A percentile compares a stretch with the other conserved stretches of the same genome.
phyloP scores from a whole-genome alignment of 2,329 filamentous ascomycete genomes.

The Sarocladium oryzae region DNA sequence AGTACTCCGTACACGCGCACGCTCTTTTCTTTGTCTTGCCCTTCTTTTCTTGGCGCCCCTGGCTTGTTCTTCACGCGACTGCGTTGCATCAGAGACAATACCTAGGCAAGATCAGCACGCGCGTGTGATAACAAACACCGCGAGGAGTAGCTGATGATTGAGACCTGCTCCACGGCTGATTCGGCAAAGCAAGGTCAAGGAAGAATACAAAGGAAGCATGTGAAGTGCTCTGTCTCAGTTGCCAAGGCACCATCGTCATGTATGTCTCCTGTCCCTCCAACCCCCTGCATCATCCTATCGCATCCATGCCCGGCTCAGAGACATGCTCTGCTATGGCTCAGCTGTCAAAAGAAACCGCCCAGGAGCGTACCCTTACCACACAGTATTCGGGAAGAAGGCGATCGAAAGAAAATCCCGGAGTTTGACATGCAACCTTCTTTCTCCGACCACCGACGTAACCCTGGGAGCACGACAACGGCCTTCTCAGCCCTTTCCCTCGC shows the following conservation, averaged over 20 bases:
- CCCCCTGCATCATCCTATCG: neutral
- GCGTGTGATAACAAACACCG: too few relatives aligned
- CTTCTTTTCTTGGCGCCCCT: too few relatives aligned
- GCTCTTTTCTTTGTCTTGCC: too few relatives aligned
- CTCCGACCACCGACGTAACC: neutral
- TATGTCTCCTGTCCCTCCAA: neutral
- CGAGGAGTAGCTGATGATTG: too few relatives aligned
- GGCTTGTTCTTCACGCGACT: neutral
- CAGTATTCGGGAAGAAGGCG: too few relatives aligned
- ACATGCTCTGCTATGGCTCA: neutral
- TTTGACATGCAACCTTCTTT: neutral
- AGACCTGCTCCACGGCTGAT: too few relatives aligned
- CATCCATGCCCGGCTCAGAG: neutral
- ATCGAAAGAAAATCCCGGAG: neutral
- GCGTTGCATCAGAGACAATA: neutral
- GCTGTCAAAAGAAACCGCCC: slow-evolving; percentile 4
- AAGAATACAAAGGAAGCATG: neutral
- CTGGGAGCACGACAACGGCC: slow-evolving; percentile 1
- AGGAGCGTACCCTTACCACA: too few relatives aligned
- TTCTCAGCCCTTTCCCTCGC: neutral
- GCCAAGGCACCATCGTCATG: neutral
- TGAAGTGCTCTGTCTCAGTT: slow-evolving; percentile 1
- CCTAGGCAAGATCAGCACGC: too few relatives aligned
- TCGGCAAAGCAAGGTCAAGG: too few relatives aligned
- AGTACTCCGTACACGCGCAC: too few relatives aligned